Base-by-base conservation (phyloP, 2,329 filamentous ascomycete species). In the Biscogniauxia mediterranea region DNA sequence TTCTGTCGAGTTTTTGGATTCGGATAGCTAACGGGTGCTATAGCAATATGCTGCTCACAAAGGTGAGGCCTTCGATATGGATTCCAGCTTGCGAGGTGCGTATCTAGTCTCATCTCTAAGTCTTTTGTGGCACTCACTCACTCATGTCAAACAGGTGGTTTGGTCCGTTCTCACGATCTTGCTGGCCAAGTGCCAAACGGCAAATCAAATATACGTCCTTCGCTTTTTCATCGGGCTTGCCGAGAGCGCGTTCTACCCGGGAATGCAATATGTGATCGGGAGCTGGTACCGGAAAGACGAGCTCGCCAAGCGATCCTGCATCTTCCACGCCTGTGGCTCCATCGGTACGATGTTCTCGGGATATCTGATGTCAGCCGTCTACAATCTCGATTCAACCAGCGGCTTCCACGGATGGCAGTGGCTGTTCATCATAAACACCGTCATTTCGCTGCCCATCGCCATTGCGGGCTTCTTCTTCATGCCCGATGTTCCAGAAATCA, bases 371-470 rank as follows among this genome's bases (percentile, higher is more conserved):
- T 78, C 83, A 0, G 81, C 75, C 0, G 79, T 84, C 1, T 84
- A 84, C 61, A 75, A 75, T 4, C 74, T 85, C 0, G 78, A 78
- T 8, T 81, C 80, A 0, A 71, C 66, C n/a, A 73, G 76, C 21
- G 82, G 83, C 1, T 80, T 78, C 60, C 72, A 73, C 15, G 83
- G 83, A 0, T 85, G 83, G 83, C 81, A 84, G 68, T 85, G 79
- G 79, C 71, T 83, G 0, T 83, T 84, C 65, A 78, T 85, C 50
- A 74, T 85, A 52, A 81, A 85, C 63, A 83, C 82, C 0, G 71
- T 83, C 3, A 85, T 85, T 32, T 81, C 80, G 1, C 71, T 85
- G 0, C 83, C 83, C 0, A 75, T 85, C 1, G 81, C 82, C 0
- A 60, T 84, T 0, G 74, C 76, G 0, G 83, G 83, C 0, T 83